Evolutionary conservation across 371 early-diverging fungal genomes (phyloP).

Genomic region (Syncephalastrum sp.): DNA sequence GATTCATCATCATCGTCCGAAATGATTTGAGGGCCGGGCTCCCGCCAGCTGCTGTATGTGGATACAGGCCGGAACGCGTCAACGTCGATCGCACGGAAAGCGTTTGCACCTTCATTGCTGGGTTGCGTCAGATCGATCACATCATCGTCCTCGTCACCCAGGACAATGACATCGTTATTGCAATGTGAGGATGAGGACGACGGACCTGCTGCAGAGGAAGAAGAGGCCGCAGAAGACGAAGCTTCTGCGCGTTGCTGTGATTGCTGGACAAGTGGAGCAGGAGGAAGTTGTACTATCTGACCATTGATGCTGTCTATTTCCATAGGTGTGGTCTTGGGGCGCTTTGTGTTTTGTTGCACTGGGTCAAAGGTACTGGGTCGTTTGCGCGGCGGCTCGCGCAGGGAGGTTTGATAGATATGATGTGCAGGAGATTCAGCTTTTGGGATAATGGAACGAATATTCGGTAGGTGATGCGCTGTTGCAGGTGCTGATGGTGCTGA

Average conservation of each 20-base stretch:
- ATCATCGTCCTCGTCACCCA: constrained; percentile 11
- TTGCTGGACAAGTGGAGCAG: background rate
- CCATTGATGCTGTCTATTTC: background rate
- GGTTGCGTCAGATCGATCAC: constrained; percentile 16
- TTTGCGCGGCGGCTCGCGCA: too few relatives aligned
- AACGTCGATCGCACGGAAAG: too few relatives aligned
- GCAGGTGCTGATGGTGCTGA: background rate
- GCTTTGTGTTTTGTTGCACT: too few relatives aligned
- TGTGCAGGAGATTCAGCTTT: too few relatives aligned
- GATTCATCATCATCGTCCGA: constrained; percentile 2
- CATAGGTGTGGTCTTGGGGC: too few relatives aligned
- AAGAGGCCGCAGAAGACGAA: background rate
- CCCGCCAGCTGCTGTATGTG: background rate
- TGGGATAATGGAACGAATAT: too few relatives aligned
- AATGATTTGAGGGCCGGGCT: background rate
- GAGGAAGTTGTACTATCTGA: background rate
- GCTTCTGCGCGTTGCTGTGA: background rate
- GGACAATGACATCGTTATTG: background rate
- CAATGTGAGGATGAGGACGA: background rate
- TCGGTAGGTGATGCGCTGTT: background rate
- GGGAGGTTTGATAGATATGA: too few relatives aligned
- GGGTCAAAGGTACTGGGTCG: too few relatives aligned
- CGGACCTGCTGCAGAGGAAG: too few relatives aligned
- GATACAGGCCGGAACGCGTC: too few relatives aligned
- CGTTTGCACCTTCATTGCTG: too few relatives aligned